Evolutionary conservation across 331 rosid genomes (phyloP), one percentile per base, ranked within the genome.

Genomic region (Telfairia occidentalis): DNA sequence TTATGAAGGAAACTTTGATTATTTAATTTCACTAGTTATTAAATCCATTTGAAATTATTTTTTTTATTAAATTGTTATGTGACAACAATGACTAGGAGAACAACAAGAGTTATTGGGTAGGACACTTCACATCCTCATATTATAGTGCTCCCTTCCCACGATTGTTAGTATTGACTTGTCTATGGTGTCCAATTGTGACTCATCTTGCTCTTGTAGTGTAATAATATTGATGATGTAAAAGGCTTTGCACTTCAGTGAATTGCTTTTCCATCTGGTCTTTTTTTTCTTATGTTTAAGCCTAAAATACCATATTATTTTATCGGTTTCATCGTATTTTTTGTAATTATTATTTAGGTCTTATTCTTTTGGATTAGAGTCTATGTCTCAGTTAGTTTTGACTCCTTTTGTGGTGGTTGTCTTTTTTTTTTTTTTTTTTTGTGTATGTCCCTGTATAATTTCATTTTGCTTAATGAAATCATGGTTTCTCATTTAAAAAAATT

Each of bases 91-190:
- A 77, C 92, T 1, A 97, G 99, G 71, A 89, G 89, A 81, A 90
- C 92, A 26, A 95, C 99, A 2, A 86, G 99, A 76, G 99, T 95
- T 64, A 95, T 95, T 73, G 99, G 99, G 58, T 95, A 97, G 99
- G 92, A 95, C 86, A 97, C 92, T 79, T 95, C 99, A 16, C 99
- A 95, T 80, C 99, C 99, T 74, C 99, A 92, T 84, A 95, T 95
- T 63, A 95, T 97, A 24, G 99, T 95, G 80, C 93, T 92, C 75
- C 99, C 99, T 77, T 95, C 99, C 11, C 99, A 95, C 77, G 99
- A 92, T 42, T 96, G 98, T 90, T 71, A 73, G 98, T 76, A 29
- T 76, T 79, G 40, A 58, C 43, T 48, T 48, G 43, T 29, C 60
- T 30, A 48, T 45, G 75, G 13, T 43, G 42, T 48, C 28, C 35